Evolutionary conservation across 169 alveolate species (phyloP), one percentile per base, ranked within the genome.

Genomic region (Amoebophrya sp.): DNA sequence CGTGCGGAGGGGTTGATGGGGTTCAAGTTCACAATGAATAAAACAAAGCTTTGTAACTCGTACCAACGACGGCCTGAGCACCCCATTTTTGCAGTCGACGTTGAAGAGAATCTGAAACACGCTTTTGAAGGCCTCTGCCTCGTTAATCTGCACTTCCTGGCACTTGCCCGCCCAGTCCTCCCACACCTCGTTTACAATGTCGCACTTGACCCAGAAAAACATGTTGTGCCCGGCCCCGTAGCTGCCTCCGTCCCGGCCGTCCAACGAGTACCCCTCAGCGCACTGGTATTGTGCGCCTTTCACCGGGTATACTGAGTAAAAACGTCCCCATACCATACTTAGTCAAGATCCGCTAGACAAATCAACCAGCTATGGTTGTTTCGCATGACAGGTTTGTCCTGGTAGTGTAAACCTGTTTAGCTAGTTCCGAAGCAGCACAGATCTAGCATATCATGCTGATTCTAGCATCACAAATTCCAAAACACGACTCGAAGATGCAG

Each of bases 1-100:
- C n/a, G n/a, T n/a, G n/a, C n/a, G n/a, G n/a, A n/a, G n/a, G n/a
- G n/a, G n/a, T n/a, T n/a, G n/a, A n/a, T n/a, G n/a, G n/a, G n/a
- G n/a, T n/a, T n/a, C n/a, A n/a, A n/a, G n/a, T n/a, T n/a, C n/a
- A n/a, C n/a, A n/a, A n/a, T n/a, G n/a, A n/a, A n/a, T n/a, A n/a
- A n/a, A n/a, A 66, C 35, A 7, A 66, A 66, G 83, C 10, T 25
- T 25, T 66, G 12, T 0, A 66, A 25, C 35, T 12, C 10, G 83
- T 66, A 66, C 83, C 83, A 66, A n/a, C 32, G 83, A 66, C 83
- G 83, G 83, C 35, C 83, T 18, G 38, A 66, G 83, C 39, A 66
- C 83, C 10, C 83, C 83, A 25, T 66, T 66, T 66, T 66, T 66
- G 83, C 83, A 66, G 18, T 66, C 83, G 32, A 66, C 83, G 1